Evolutionary conservation across 129 eudicot genomes (phyloP).

Genomic region (Flaveria linearis): DNA sequence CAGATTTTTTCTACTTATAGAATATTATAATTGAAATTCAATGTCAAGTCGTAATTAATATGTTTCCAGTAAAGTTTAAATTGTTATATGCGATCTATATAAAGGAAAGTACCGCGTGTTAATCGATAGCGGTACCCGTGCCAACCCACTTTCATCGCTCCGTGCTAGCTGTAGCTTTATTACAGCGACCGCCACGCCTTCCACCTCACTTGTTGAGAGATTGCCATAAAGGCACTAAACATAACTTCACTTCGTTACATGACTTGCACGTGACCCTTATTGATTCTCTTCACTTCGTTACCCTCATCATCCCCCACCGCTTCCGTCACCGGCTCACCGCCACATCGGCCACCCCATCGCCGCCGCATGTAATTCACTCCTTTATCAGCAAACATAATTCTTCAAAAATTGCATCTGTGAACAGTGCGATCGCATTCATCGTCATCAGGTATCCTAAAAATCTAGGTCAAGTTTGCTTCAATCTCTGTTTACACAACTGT

Average conservation of each 20-base stretch:
- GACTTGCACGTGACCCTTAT: slow-evolving; percentile 27
- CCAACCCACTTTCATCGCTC: too few relatives aligned
- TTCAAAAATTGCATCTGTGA: neutral
- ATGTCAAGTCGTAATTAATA: too few relatives aligned
- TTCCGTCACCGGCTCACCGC: slow-evolving; percentile 5
- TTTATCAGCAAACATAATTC: neutral
- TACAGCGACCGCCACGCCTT: too few relatives aligned
- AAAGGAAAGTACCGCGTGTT: too few relatives aligned
- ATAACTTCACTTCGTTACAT: neutral
- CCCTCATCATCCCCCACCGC: slow-evolving; percentile 10
- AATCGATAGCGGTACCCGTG: too few relatives aligned
- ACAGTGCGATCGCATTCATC: slow-evolving; percentile 1
- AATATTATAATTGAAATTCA: too few relatives aligned
- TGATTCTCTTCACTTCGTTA: neutral
- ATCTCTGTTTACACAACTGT: neutral
- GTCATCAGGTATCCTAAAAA: slow-evolving; percentile 22
- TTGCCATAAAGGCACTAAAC: too few relatives aligned
- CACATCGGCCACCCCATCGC: slow-evolving; percentile 22
- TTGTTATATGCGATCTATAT: too few relatives aligned
- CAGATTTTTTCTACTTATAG: too few relatives aligned
- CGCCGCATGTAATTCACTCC: slow-evolving; percentile 19
- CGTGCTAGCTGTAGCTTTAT: too few relatives aligned
- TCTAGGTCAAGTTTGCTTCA: slow-evolving; percentile 4
- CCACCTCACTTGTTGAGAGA: too few relatives aligned
- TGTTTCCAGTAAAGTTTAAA: too few relatives aligned